A percentile compares a stretch with the other conserved stretches of the same genome.
Conservation (phyloP, 345 rosid genomes). For the Trapa bicornis region DNA sequence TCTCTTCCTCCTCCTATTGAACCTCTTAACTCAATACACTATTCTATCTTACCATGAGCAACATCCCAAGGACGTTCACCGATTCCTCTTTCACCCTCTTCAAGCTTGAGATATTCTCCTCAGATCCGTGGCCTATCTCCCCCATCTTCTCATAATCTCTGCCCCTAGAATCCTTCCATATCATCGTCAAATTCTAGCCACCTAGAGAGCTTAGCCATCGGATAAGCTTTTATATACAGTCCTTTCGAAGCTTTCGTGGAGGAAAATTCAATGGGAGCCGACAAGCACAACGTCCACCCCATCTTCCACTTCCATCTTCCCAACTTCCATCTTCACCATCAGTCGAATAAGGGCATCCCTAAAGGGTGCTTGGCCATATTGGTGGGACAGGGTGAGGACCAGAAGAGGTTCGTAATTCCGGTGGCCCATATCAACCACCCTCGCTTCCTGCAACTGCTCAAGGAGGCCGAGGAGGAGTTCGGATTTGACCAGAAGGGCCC, state of each 20-base stretch:
- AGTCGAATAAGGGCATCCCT: constrained; percentile 32
- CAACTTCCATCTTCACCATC: constrained; percentile 14
- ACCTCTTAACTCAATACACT: not conserved
- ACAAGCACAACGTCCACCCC: constrained; percentile 22
- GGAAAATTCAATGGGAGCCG: constrained; percentile 1
- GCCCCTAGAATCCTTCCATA: not conserved
- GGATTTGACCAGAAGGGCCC: constrained; percentile 75
- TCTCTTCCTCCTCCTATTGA: not conserved
- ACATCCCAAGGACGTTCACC: constrained; percentile 63
- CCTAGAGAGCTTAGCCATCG: too few species aligned
- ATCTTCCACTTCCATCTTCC: constrained; percentile 35
- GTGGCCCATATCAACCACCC: constrained; percentile 70
- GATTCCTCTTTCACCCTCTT: constrained; percentile 65
- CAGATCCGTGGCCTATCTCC: constrained; percentile 87
- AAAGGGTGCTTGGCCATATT: constrained; percentile 69
- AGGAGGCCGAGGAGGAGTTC: constrained; percentile 70
- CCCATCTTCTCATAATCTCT: constrained; percentile 19
- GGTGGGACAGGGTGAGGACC: constrained; percentile 71
- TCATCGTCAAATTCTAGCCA: too few species aligned
- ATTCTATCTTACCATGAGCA: constrained; percentile 51
- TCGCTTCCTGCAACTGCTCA: constrained; percentile 44
- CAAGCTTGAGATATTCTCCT: constrained; percentile 56
- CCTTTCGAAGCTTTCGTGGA: not conserved
- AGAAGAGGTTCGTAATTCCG: constrained; percentile 66
- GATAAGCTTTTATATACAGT: not conserved